Base-by-base conservation (phyloP, 768 basidiomycete species). In the Porpolomopsis calyptriformis region DNA sequence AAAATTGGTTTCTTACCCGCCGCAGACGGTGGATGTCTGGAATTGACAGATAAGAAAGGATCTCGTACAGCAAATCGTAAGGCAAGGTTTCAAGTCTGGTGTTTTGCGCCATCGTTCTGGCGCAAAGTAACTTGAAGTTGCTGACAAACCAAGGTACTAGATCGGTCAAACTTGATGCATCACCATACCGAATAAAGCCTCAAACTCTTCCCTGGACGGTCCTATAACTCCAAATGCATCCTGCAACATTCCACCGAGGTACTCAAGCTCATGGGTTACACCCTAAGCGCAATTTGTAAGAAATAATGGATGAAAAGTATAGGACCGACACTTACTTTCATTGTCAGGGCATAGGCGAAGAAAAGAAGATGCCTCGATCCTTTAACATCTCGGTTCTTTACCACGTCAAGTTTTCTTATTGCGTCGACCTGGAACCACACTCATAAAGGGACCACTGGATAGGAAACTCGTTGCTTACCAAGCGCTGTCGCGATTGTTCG, bases 161-260 rank as follows among this genome's bases (percentile, higher is more conserved):
- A n/a, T n/a, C n/a, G n/a, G n/a, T n/a, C n/a, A n/a, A n/a, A n/a
- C n/a, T n/a, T n/a, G n/a, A n/a, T n/a, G n/a, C n/a, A n/a, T n/a
- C n/a, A n/a, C n/a, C n/a, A n/a, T n/a, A n/a, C n/a, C n/a, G 51
- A 96, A 96, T 52, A 96, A 56, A 40, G 72, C 74, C 53, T 94
- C 89, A 53, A 94, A 94, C 57, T 88, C 85, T 49, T 82, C 79
- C 2, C 78, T 71, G 16, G 74, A 77, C 50, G 89, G 80, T 4
- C 89, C 88, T 51, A 96, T 90, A 3, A 93, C 88, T 8, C 94
- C 94, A 60, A 96, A 99, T 8, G 88, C 82, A 43, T 81, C 77
- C 59, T 98, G 94, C 49, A 94, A 67, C 20, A 78, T 85, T 31
- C 63, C 63, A 0, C 96, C 94, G 1, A 98, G 68, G 43, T 67